phyloP scores from a whole-genome alignment of 495 filamentous ascomycete species.

The Penicillium pancosmium region DNA sequence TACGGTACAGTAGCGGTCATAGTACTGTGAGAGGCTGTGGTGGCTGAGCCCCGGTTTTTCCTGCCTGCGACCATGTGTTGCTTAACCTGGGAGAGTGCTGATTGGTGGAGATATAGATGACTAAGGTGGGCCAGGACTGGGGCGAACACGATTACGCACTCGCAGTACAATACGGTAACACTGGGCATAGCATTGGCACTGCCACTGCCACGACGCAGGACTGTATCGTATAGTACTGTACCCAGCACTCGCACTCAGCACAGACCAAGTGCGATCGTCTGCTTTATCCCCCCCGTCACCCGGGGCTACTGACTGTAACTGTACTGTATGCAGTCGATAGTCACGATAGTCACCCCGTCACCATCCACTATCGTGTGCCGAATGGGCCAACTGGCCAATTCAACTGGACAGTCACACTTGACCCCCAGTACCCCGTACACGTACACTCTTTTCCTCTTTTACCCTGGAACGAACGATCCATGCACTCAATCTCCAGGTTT shows the following conservation, averaged over 20 bases:
- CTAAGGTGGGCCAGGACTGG: not conserved
- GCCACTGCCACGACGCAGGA: not conserved
- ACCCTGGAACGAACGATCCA: not conserved
- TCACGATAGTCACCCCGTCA: too few relatives aligned
- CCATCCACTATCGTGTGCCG: too few relatives aligned
- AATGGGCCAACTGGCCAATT: too few relatives aligned
- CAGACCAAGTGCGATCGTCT: too few relatives aligned
- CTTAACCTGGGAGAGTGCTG: conserved; percentile 7
- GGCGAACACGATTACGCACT: conserved; percentile 9
- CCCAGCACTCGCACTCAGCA: too few relatives aligned
- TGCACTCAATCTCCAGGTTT: not conserved
- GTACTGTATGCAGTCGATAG: too few relatives aligned
- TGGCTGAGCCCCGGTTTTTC: conserved; percentile 28
- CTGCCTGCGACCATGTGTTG: not conserved
- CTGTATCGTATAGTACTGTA: not conserved
- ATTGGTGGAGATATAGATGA: not conserved
- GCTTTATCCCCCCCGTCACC: too few relatives aligned
- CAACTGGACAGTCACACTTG: too few relatives aligned
- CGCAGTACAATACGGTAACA: not conserved
- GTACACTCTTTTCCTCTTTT: too few relatives aligned
- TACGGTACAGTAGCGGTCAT: too few relatives aligned
- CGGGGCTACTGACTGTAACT: too few relatives aligned
- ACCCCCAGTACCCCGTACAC: too few relatives aligned
- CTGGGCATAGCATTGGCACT: not conserved
- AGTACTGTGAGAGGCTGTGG: conserved; percentile 8